Evolutionary conservation across 345 rosid species (phyloP), one percentile per base, ranked within the genome.

Genomic region (Brassica incana): DNA sequence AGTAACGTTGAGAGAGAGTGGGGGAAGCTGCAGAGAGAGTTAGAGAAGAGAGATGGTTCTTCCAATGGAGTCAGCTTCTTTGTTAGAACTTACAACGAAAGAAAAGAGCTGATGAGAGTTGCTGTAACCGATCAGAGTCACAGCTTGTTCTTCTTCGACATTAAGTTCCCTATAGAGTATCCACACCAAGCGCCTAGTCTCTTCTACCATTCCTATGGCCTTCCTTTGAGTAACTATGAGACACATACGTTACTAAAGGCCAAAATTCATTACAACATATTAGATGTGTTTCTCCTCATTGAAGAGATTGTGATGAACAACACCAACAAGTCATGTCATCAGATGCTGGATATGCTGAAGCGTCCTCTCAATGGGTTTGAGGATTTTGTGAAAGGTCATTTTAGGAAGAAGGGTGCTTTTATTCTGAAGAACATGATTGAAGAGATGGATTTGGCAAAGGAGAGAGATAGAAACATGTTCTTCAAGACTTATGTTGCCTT

Each of bases 91-190:
- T 81, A 71, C n/a, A 18, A 3, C 27, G 65, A 67, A 4, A 58
- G 83, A 66, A 76, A 59, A 71, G 80, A 76, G 67, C 77, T 81
- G 2, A 76, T 81, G 83, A 81, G 83, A 71, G 72, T 75, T 65
- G 80, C 45, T 76, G 77, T 40, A 38, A 65, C 76, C 1, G 56
- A 80, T 56, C 36, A 1, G 60, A 69, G 61, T 33, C 80, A 80
- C 14, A 66, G 73, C 7, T 58, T 81, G 77, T 76, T 76, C 77
- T 66, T 76, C 36, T 81, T 81, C 6, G 83, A 81, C 27, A 2
- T 81, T 33, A 66, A 45, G 73, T 81, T 81, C 69, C 73, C 80
- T 69, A 5, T 0, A 0, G 63, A 71, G 1, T 80, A 75, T 75
- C 83, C 83, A 30, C n/a, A 56, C 18, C 54, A n/a, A 65, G 67